Evolutionary conservation across 2,329 filamentous ascomycete genomes (phyloP), one percentile per base, ranked within the genome.

Genomic region (Nemania abortiva): DNA sequence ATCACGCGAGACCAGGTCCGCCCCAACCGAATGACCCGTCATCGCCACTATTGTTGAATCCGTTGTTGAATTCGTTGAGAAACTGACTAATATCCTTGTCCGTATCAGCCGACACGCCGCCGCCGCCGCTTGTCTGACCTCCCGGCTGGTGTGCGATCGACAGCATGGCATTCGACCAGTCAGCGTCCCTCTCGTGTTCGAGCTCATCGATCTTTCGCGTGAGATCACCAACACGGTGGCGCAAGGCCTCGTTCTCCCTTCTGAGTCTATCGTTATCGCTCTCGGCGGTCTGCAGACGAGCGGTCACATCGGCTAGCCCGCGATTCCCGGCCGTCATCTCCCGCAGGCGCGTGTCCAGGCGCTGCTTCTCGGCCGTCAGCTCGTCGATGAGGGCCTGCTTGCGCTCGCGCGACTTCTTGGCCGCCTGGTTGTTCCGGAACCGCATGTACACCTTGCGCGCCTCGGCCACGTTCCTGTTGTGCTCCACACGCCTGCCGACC

Each of bases 371-470:
- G 27, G 20, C 18, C 5, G 66, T 42, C n/a, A 65, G 57, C 22
- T 42, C 27, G 37, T 66, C 67, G 24, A 66, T 63, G 6, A 55
- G 67, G 2, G 37, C 47, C 63, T 63, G 52, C 53, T 52, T 42
- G 3, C 59, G 52, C 34, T 66, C 57, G 18, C 67, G 67, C 15
- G 63, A 66, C 29, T 53, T 54, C 54, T 66, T 58, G 24, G 67
- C 67, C 10, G 67, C 58, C 31, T 49, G 0, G 54, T 66, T 66
- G 54, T 70, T 70, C 63, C 66, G 66, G 34, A 42, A 45, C 2
- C 67, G 58, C 57, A 49, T 7, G 59, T 39, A 63, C 2, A 9
- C 6, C 58, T 60, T 63, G 18, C 42, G 42, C n/a, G 57, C 63
- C 27, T 66, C 53, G 4, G 29, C 6, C 27, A 66, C 63, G 9